These are phyloP conservation scores for Fusarium abutilonis DNA, from an alignment of 2,329 filamentous ascomycete species.

Conservation along the genomic window DNA sequence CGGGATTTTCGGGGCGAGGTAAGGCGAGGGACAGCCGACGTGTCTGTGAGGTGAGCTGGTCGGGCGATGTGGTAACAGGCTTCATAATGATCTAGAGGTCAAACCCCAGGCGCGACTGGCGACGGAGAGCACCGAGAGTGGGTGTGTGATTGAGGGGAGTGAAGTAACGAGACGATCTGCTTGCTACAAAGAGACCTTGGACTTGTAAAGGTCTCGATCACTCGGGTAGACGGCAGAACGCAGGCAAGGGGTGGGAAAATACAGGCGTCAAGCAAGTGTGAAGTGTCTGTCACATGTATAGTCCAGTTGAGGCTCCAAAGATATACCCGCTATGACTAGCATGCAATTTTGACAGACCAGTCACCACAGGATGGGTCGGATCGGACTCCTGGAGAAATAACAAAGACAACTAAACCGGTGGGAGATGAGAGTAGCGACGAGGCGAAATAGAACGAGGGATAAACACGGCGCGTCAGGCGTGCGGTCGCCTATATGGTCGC, in stretches of 20 bases:
- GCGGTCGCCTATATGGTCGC: constrained; percentile 40
- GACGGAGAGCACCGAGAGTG: constrained; percentile 25
- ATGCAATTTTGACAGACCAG: constrained; percentile 24
- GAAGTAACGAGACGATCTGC: constrained; percentile 18
- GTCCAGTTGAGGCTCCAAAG: constrained; percentile 34
- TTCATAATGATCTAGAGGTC: constrained; percentile 37
- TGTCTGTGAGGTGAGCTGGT: constrained; percentile 50
- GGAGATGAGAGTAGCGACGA: constrained; percentile 26
- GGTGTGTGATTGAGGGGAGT: constrained; percentile 32
- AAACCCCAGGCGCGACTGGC: constrained; percentile 32
- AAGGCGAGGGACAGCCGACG: constrained; percentile 46
- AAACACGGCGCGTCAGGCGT: constrained; percentile 35
- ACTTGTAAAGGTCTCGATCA: constrained; percentile 15
- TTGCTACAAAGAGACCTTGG: constrained; percentile 5
- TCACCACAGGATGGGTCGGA: constrained; percentile 12
- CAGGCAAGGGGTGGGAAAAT: constrained; percentile 19
- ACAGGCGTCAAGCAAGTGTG: constrained; percentile 27
- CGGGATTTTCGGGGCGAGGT: constrained; percentile 24
- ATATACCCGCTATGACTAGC: constrained; percentile 20
- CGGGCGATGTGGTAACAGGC: constrained; percentile 44
- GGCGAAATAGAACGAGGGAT: constrained; percentile 18
- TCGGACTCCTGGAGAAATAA: constrained; percentile 23
- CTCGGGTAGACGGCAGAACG: constrained; percentile 20
- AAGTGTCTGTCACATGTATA: constrained; percentile 35
- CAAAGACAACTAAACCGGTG: constrained; percentile 7